Evolutionary conservation across 139 green algal genomes (phyloP).

Genomic region (Gonium pectorale): DNA sequence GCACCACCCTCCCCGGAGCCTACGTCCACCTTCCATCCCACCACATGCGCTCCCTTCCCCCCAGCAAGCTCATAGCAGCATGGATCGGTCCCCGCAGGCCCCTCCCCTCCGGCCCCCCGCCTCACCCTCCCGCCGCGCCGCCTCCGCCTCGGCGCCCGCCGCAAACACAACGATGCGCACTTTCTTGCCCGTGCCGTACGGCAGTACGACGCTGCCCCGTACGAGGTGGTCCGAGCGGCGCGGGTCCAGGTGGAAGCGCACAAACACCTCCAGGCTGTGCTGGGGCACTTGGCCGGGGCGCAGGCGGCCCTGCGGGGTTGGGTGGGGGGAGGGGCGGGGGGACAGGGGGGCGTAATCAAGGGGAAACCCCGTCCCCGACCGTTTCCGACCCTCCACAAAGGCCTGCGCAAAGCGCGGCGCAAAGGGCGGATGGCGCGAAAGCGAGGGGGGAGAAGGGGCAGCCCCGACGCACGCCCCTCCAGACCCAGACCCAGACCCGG

Average conservation of each 20-base stretch:
- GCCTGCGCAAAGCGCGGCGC: too few species aligned
- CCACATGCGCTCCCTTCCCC: too few species aligned
- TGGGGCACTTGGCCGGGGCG: background rate
- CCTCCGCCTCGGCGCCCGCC: constrained; percentile 70
- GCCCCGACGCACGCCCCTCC: background rate
- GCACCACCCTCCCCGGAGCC: too few species aligned
- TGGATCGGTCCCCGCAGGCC: background rate
- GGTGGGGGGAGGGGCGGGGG: too few species aligned
- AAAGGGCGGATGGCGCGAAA: too few species aligned
- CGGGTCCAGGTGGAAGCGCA: constrained; percentile 17
- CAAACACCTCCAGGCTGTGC: constrained; percentile 7
- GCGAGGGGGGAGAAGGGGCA: background rate
- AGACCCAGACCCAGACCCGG: background rate
- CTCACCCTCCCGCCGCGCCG: constrained; percentile 55
- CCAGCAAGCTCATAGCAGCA: too few species aligned
- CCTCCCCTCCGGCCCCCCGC: background rate
- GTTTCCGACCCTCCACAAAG: too few species aligned
- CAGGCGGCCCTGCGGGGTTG: background rate
- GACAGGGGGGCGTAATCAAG: too few species aligned
- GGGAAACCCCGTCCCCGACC: background rate
- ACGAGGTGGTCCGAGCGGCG: constrained; percentile 73
- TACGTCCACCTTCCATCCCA: too few species aligned
- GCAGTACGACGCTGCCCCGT: constrained; percentile 78
- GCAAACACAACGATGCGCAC: constrained; percentile 91
- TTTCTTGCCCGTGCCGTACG: constrained; percentile 81